Base-by-base conservation (phyloP, 2,329 filamentous ascomycete genomes). In the Pseudocercospora fijiensis region DNA sequence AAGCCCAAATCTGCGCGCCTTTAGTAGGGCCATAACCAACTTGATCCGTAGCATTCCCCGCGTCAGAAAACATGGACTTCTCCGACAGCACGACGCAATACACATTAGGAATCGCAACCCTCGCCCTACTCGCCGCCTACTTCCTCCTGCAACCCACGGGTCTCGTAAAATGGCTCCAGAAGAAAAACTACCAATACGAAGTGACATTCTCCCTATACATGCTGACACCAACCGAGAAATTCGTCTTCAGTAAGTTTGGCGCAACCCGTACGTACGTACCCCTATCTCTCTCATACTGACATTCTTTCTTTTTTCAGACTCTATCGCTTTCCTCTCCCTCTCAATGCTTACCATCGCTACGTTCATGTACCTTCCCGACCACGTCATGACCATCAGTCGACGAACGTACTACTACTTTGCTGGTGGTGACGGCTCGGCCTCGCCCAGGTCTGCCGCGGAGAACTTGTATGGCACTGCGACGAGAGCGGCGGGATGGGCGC, bases 171-270 rank as follows among this genome's bases (percentile, higher is more conserved):
- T 97, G 93, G 92, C 84, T 98, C 70, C 88, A 92, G 79, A 86
- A 93, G 78, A 99, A 99, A 85, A 88, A 93, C 77, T 97, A 98
- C 83, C 95, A 98, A 83, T 92, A 98, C 77, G 95, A 99, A 81
- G 94, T 98, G 77, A 97, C 94, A 11, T 95, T 96, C 79, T 90
- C 90, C 65, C 86, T 98, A 26, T 98, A 99, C 84, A 98, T 99
- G 90, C 89, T 97, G 72, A 97, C 93, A 41, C 90, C 92, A 1
- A 92, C 90, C 58, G 95, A 99, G 83, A 96, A 96, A 78, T 94
- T 96, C 79, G 89, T 96, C 73, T 96, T 98, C 80, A 98, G 95
- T 98, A 85, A 63, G 92, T 56, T 51, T 7, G n/a, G 8, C 6
- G 20, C 51, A 55, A 22, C 57, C 27, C n/a, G n/a, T n/a, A n/a